Percentiles rank a stretch among this genome's conserved stretches.
Evolutionary conservation across 345 rosid species (phyloP).

Genomic region (Nephelium lappaceum): DNA sequence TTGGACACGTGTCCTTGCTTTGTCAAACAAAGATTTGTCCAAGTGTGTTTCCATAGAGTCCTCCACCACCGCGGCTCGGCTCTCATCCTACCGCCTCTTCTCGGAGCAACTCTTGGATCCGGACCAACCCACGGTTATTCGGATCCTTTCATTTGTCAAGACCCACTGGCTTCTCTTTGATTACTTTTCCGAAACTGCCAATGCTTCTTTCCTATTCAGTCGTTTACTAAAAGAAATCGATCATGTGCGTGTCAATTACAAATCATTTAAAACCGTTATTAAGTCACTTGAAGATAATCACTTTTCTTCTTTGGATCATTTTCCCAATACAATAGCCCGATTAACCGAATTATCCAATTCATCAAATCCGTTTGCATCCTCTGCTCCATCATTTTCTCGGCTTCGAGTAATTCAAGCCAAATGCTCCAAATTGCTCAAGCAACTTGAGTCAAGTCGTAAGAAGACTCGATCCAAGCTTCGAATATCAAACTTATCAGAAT

Average conservation of each 20-base stretch:
- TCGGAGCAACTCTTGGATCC: constrained; percentile 76
- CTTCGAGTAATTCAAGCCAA: constrained; percentile 39
- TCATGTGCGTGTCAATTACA: constrained; percentile 41
- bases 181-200: constrained; percentile 60
- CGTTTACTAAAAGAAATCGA: constrained; percentile 54
- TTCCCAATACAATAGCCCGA: constrained; percentile 11
- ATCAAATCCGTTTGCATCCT: constrained; percentile 34
- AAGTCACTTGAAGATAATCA: constrained; percentile 9
- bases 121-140: constrained; percentile 42
- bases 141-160: constrained; percentile 37
- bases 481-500: constrained; percentile 37
- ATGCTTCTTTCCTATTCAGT: constrained; percentile 62
- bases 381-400: constrained; percentile 32
- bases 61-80: constrained; percentile 69
- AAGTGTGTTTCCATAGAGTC: constrained; percentile 38
- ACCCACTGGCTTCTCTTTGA: constrained; percentile 44
- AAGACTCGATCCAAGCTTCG: constrained; percentile 50
- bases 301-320: neutral
- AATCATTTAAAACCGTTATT: constrained; percentile 35
- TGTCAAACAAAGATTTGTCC: constrained; percentile 26
- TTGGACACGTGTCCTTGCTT: constrained; percentile 58
- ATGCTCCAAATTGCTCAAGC: constrained; percentile 48
- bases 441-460: constrained; percentile 57
- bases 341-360: constrained; percentile 36
- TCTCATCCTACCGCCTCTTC: constrained; percentile 74